Evolutionary conservation across 371 early-diverging fungal species (phyloP), one percentile per base, ranked within the genome.

Genomic region (Lichtheimia ramosa): DNA sequence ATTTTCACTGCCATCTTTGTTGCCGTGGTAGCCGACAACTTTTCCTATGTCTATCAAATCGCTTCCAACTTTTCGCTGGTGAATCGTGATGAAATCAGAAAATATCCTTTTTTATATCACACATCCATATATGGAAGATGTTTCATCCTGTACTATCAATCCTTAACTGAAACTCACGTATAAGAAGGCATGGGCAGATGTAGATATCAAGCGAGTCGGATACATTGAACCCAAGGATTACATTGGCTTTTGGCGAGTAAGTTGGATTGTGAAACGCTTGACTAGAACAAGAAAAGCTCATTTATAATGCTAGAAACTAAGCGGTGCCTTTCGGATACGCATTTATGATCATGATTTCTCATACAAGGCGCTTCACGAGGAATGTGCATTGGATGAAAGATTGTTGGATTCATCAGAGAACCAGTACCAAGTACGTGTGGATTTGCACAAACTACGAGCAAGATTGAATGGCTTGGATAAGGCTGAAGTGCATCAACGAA

Each of bases 1-100:
- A 90, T 90, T 43, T 86, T 90, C 55, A 81, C 82, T 0, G 86
- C 85, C 61, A 83, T 90, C 71, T 89, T 89, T 67, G 83, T 88
- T 5, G 88, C 84, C 13, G 83, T 89, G 28, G 88, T 90, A 24
- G 73, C 86, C 48, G 89, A 89, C 62, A 89, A 87, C 65, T 90
- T 89, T 54, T 82, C 85, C 3, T 89, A 87, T 54, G 83, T 85
- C 13, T 87, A 89, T 56, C 87, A 89, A 56, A 83, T 84, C 43
- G 79, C 82, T 2, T 78, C 84, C 23, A 79, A 81, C 16, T 84
- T 84, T 54, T 83, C 84, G 1, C 49, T 85, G 46, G 81, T 88
- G 23, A 86, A 83, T 25, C 73, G 89, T 50, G 86, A 86, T 24
- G 86, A 90, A 62, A 87, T 90, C 41, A 79, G 89, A 59, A 69